These are phyloP conservation scores for Polytolypa hystricis DNA, from an alignment of 2,329 filamentous ascomycete species.

Conservation along the genomic window DNA sequence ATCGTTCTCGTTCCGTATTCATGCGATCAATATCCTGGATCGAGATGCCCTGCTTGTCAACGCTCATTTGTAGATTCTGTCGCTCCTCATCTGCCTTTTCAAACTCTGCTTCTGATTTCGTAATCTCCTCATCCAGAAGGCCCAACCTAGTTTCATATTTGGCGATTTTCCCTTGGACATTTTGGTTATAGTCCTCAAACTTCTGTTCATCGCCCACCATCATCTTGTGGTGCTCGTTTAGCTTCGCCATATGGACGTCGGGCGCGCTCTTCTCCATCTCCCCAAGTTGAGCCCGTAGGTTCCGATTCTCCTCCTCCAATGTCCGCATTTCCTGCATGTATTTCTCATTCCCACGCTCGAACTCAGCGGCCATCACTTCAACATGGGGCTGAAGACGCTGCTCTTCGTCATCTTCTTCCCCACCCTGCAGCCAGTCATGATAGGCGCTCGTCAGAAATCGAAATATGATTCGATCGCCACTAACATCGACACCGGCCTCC, in stretches of 20 bases:
- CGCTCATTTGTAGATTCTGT: conserved; percentile 64
- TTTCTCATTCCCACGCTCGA: conserved; percentile 72
- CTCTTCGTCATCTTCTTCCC: conserved; percentile 79
- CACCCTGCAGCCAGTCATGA: conserved; percentile 84
- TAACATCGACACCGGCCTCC: conserved; percentile 78
- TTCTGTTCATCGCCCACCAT: conserved; percentile 91
- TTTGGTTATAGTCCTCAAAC: conserved; percentile 87
- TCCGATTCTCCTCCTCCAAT: conserved; percentile 75
- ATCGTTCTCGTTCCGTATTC: conserved; percentile 84
- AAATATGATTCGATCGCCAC: conserved; percentile 85
- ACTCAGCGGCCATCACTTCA: conserved; percentile 75
- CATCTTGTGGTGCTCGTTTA: conserved; percentile 85
- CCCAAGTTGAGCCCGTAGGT: conserved; percentile 74
- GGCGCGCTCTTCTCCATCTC: conserved; percentile 79
- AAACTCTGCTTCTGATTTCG: conserved; percentile 64
- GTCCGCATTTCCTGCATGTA: conserved; percentile 75
- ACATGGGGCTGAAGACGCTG: conserved; percentile 72
- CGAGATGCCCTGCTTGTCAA: conserved; percentile 88
- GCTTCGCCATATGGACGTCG: conserved; percentile 64
- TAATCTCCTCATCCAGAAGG: conserved; percentile 75
- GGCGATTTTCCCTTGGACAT: conserved; percentile 72
- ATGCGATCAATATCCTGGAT: conserved; percentile 99
- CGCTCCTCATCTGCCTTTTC: conserved; percentile 75
- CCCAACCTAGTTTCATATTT: conserved; percentile 76
- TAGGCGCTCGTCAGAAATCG: conserved; percentile 85